Conservation (phyloP, 805 yeast genomes). For the Kregervanrija pseudodelftensis region DNA sequence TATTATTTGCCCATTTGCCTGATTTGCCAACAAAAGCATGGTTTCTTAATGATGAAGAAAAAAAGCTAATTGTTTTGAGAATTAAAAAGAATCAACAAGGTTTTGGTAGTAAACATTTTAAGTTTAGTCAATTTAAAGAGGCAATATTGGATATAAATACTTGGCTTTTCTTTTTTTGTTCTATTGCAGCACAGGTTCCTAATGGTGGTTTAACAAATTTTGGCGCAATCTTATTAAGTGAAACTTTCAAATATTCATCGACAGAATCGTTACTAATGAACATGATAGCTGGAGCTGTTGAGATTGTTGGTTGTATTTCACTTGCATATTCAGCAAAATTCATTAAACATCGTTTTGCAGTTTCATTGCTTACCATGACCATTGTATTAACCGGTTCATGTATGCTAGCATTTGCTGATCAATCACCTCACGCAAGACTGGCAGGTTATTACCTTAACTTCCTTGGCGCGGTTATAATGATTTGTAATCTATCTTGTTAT, state of each 20-base stretch:
- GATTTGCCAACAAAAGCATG: constrained; percentile 47
- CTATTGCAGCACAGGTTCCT: constrained; percentile 41
- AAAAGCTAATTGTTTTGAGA: constrained; percentile 42
- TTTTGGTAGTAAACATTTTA: constrained; percentile 47
- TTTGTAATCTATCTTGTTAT: constrained; percentile 25
- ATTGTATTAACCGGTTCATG: background rate
- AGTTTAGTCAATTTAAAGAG: constrained; percentile 48
- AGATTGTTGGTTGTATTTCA: constrained; percentile 25
- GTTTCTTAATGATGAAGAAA: constrained; percentile 42
- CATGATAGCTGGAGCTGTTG: constrained; percentile 30
- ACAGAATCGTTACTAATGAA: constrained; percentile 10
- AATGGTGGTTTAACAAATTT: constrained; percentile 52
- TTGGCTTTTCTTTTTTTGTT: constrained; percentile 41
- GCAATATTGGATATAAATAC: constrained; percentile 44
- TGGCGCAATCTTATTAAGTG: constrained; percentile 30
- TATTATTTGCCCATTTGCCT: constrained; percentile 34
- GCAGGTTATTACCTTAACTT: constrained; percentile 19
- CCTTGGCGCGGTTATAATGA: constrained; percentile 23
- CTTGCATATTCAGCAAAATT: constrained; percentile 13
- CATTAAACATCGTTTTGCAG: constrained; percentile 7
- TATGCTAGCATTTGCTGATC: background rate
- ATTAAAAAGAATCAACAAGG: constrained; percentile 56
- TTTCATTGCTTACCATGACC: background rate
- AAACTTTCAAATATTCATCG: constrained; percentile 26
- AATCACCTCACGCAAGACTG: constrained; percentile 11